phyloP scores from a whole-genome alignment of 2,329 filamentous ascomycete genomes.

The Eutypella sp. region DNA sequence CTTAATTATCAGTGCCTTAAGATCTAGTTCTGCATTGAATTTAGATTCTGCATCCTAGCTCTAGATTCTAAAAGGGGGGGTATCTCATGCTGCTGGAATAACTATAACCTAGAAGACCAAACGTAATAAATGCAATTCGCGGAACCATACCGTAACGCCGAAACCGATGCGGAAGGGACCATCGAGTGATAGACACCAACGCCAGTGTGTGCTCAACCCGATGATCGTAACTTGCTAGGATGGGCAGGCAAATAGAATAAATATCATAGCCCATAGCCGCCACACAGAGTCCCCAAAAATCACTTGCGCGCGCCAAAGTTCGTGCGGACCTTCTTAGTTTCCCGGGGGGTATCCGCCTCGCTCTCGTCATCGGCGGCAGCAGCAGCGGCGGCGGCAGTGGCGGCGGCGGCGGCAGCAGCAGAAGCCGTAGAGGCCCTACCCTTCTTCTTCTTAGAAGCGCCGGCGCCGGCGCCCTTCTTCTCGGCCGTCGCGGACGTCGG shows the following conservation, averaged over 20 bases:
- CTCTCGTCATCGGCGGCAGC: conserved; percentile 43
- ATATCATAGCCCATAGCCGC: too few relatives aligned
- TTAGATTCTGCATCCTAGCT: too few relatives aligned
- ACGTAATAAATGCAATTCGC: neutral
- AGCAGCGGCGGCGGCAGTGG: conserved; percentile 29
- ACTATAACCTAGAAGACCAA: neutral
- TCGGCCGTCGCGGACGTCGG: conserved; percentile 47
- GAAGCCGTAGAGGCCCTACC: conserved; percentile 41
- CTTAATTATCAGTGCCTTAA: too few relatives aligned
- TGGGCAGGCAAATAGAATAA: too few relatives aligned
- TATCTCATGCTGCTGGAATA: neutral
- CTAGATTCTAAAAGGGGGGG: neutral
- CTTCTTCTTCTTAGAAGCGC: conserved; percentile 42
- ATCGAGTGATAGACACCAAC: too few relatives aligned
- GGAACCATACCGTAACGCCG: too few relatives aligned
- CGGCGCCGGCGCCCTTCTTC: conserved; percentile 28
- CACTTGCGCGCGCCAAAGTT: conserved; percentile 54
- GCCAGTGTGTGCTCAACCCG: too few relatives aligned
- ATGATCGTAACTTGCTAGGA: too few relatives aligned
- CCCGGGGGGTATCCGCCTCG: conserved; percentile 47
- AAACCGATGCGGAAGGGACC: too few relatives aligned
- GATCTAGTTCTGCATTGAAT: too few relatives aligned
- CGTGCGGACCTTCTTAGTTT: conserved; percentile 52
- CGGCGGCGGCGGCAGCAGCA: conserved; percentile 33
- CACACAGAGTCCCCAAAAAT: too few relatives aligned